These are phyloP conservation scores for Pleurotus giganteus DNA, from an alignment of 768 basidiomycete genomes.

Conservation along the genomic window DNA sequence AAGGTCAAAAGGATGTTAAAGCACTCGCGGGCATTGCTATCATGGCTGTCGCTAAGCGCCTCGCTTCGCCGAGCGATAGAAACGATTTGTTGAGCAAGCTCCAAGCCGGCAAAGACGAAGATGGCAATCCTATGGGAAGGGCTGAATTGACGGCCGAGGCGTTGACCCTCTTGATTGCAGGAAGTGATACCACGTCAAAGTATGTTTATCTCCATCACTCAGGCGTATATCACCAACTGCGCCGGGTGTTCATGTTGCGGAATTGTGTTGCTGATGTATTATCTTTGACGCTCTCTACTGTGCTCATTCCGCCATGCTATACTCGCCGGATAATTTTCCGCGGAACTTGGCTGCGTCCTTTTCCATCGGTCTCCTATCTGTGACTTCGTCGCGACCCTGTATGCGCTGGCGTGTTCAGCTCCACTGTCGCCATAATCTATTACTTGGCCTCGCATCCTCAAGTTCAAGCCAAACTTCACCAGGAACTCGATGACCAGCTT, in stretches of 20 bases:
- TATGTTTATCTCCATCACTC: slow-evolving; percentile 30
- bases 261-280: not conserved
- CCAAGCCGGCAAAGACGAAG: slow-evolving; percentile 71
- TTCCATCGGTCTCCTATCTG: not conserved
- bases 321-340: not conserved
- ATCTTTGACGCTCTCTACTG: not conserved
- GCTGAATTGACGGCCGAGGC: slow-evolving; percentile 90
- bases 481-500: slow-evolving; percentile 67
- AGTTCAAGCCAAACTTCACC: slow-evolving; percentile 69
- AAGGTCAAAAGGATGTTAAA: slow-evolving; percentile 64
- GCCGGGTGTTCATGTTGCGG: not conserved
- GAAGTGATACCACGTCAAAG: slow-evolving; percentile 94
- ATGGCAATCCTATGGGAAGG: slow-evolving; percentile 77
- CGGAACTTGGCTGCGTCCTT: slow-evolving; percentile 2
- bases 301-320: not conserved
- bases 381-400: not conserved
- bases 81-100: slow-evolving; percentile 82
- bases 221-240: not conserved
- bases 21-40: slow-evolving; percentile 78
- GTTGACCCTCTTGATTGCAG: slow-evolving; percentile 82
- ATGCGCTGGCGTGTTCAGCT: slow-evolving; percentile 40
- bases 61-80: slow-evolving; percentile 61
- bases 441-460: slow-evolving; percentile 69
- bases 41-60: slow-evolving; percentile 74
- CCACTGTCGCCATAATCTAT: slow-evolving; percentile 87